Conservation (phyloP, 1,139 yeast genomes). For the Saccharomyces uvarum region DNA sequence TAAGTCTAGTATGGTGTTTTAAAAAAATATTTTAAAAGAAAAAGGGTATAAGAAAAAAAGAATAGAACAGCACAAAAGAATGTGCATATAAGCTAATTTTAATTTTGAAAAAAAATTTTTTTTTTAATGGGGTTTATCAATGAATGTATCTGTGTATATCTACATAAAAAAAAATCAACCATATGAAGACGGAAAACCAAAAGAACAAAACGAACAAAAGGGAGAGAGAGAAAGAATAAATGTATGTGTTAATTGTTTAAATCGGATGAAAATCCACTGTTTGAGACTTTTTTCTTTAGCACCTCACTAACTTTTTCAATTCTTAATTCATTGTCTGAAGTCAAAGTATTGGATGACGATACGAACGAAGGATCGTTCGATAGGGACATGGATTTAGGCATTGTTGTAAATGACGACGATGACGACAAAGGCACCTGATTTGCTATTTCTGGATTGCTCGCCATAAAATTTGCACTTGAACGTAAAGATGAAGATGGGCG, state of each 20-base stretch:
- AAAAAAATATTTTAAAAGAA: background rate
- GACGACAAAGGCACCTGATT: background rate
- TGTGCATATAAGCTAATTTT: background rate
- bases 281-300: slow-evolving; percentile 16
- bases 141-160: background rate
- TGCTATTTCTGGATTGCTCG: background rate
- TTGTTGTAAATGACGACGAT: background rate
- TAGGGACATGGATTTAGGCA: background rate
- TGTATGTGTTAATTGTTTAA: background rate
- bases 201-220: background rate
- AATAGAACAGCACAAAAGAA: background rate
- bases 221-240: background rate
- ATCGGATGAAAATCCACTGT: slow-evolving; percentile 1
- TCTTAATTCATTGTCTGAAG: slow-evolving; percentile 9
- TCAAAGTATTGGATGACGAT: background rate
- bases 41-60: background rate
- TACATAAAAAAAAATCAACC: background rate
- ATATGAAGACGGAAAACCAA: background rate
- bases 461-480: background rate
- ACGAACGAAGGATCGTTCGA: background rate
- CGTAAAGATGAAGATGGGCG: background rate
- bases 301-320: slow-evolving; percentile 22
- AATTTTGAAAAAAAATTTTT: too few relatives aligned
- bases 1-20: background rate
- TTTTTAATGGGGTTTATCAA: background rate